These are phyloP conservation scores for Fusarium illudens DNA, from an alignment of 2,329 filamentous ascomycete species.

Conservation along the genomic window DNA sequence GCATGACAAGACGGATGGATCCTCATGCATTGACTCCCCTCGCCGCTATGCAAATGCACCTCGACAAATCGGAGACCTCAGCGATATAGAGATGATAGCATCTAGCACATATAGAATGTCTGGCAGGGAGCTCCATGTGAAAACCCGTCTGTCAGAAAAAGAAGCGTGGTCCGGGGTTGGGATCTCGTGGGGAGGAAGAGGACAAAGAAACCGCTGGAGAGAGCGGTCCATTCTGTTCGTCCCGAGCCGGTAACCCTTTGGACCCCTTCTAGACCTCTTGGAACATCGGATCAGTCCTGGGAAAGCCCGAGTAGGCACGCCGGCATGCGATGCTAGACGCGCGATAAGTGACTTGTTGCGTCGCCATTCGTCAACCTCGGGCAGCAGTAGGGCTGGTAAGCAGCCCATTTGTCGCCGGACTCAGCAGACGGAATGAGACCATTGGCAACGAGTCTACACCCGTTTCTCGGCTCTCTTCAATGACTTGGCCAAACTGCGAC, in stretches of 20 bases:
- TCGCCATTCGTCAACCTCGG: conserved; percentile 29
- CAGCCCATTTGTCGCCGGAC: conserved; percentile 16
- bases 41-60: conserved; percentile 11
- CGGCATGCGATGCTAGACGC: conserved; percentile 21
- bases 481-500: conserved; percentile 12
- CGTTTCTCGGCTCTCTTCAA: conserved; percentile 10
- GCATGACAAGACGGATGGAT: conserved; percentile 10
- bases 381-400: conserved; percentile 18
- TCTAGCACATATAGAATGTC: conserved; percentile 10
- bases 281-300: background rate
- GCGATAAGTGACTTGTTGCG: conserved; percentile 39
- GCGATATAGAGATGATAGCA: background rate
- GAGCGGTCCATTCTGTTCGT: background rate
- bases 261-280: background rate
- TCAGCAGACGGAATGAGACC: conserved; percentile 6
- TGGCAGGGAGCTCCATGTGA: conserved; percentile 21
- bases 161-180: background rate
- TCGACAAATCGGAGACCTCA: conserved; percentile 11
- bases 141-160: background rate
- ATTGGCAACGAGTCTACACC: conserved; percentile 10
- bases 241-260: background rate
- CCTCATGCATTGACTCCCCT: conserved; percentile 13
- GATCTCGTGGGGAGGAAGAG: background rate
- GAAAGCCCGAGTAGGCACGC: conserved; percentile 6
- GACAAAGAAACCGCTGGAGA: background rate